phyloP scores from a whole-genome alignment of 805 yeast species.

The Ogataea wickerhamii region DNA sequence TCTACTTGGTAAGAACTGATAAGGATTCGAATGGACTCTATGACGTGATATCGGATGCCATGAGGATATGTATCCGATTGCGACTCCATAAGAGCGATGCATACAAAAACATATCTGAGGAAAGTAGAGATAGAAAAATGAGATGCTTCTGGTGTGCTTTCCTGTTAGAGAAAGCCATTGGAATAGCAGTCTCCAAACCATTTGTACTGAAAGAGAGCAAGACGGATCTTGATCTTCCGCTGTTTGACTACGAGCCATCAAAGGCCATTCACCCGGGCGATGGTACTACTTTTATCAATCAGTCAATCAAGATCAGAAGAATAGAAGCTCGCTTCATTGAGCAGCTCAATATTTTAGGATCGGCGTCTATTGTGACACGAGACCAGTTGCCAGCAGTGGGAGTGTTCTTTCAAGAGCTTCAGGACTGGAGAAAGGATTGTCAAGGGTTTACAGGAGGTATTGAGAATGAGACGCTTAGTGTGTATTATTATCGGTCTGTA shows the following conservation, averaged over 20 bases:
- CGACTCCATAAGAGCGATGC: conserved; percentile 36
- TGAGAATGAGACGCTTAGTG: conserved; percentile 56
- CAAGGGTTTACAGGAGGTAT: conserved; percentile 43
- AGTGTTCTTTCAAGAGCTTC: conserved; percentile 49
- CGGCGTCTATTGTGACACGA: conserved; percentile 27
- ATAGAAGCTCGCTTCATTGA: conserved; percentile 60
- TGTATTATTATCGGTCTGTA: conserved; percentile 58
- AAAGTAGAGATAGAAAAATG: conserved; percentile 37
- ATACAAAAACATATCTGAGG: conserved; percentile 29
- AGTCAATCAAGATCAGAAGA: conserved; percentile 52
- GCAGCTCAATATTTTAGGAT: conserved; percentile 39
- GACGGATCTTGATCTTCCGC: conserved; percentile 46
- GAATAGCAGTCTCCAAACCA: conserved; percentile 59
- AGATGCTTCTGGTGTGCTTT: conserved; percentile 65
- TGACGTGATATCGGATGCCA: conserved; percentile 50
- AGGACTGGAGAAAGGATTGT: conserved; percentile 56
- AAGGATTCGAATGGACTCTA: conserved; percentile 53
- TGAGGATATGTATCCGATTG: conserved; percentile 40
- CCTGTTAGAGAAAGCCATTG: conserved; percentile 56
- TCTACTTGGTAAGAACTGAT: conserved; percentile 58
- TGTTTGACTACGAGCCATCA: conserved; percentile 44
- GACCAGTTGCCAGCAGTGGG: conserved; percentile 50
- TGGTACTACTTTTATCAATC: conserved; percentile 48
- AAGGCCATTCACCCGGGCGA: conserved; percentile 34
- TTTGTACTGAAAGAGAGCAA: conserved; percentile 50